A percentile compares a stretch with the other conserved stretches of the same genome.
Evolutionary conservation across 192 early-diverging fungal genomes (phyloP).

Genomic region (Coemansia sp.): DNA sequence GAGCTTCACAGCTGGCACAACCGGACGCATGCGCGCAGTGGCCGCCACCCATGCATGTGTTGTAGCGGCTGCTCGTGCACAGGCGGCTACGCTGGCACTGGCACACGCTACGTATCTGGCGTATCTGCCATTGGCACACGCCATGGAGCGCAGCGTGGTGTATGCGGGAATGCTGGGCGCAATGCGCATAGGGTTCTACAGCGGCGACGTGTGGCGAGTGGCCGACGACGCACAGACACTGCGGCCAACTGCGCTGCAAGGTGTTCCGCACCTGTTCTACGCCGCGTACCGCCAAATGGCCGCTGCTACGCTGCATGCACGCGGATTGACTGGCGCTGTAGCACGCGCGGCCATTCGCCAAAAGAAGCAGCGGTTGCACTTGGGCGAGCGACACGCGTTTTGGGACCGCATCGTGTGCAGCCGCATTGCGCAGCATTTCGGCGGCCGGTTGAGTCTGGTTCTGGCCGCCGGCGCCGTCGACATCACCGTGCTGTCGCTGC

Average conservation of each 20-base stretch:
- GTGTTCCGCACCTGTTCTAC: conserved; percentile 89
- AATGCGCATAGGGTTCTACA: conserved; percentile 72
- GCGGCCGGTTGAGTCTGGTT: conserved; percentile 63
- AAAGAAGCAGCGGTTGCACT: conserved; percentile 59
- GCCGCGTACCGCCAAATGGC: conserved; percentile 79
- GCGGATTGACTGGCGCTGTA: conserved; percentile 62
- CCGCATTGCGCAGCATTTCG: conserved; percentile 73
- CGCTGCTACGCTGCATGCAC: conserved; percentile 54
- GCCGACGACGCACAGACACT: conserved; percentile 82
- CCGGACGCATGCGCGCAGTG: conserved; percentile 69
- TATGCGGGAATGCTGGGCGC: conserved; percentile 59
- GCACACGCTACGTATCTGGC: conserved; percentile 54
- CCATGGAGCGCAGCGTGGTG: conserved; percentile 72
- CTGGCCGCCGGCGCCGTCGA: conserved; percentile 68
- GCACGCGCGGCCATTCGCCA: conserved; percentile 60
- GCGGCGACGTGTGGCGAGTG: conserved; percentile 60
- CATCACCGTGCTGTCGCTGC: conserved; percentile 60
- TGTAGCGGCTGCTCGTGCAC: conserved; percentile 43
- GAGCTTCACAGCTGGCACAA: conserved; percentile 85
- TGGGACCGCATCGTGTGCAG: conserved; percentile 86
- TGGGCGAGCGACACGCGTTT: conserved; percentile 62
- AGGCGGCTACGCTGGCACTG: conserved; percentile 16
- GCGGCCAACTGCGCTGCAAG: conserved; percentile 80
- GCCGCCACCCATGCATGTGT: conserved; percentile 72
- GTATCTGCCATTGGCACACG: conserved; percentile 86